Evolutionary conservation across 768 basidiomycete genomes (phyloP).

Genomic region (Boletellus ananiceps): DNA sequence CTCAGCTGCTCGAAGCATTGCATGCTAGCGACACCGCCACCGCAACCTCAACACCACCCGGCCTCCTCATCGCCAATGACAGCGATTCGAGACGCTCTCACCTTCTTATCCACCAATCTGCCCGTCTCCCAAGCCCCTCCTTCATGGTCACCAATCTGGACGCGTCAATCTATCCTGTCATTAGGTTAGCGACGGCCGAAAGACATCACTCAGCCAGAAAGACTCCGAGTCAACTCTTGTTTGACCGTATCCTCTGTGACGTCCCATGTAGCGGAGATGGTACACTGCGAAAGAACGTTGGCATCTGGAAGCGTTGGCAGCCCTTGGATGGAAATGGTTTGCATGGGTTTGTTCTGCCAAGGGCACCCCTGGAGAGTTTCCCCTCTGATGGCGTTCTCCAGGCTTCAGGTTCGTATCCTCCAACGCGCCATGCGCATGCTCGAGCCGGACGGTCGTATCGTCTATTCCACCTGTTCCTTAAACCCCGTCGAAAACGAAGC

Average conservation of each 20-base stretch:
- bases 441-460: conserved; percentile 74
- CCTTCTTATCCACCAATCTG: conserved; percentile 95
- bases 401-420: conserved; percentile 89
- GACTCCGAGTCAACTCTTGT: conserved; percentile 54
- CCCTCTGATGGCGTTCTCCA: conserved; percentile 30
- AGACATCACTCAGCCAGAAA: conserved; percentile 34
- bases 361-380: background rate
- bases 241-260: conserved; percentile 93
- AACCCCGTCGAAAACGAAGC: conserved; percentile 98
- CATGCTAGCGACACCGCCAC: conserved; percentile 72
- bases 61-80: conserved; percentile 93
- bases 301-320: conserved; percentile 93
- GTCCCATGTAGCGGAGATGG: conserved; percentile 99
- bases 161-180: conserved; percentile 77
- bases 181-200: conserved; percentile 34
- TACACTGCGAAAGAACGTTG: conserved; percentile 89
- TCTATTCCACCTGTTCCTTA: conserved; percentile 96
- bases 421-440: conserved; percentile 90
- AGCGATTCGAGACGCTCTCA: conserved; percentile 92
- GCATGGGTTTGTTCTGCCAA: conserved; percentile 56
- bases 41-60: conserved; percentile 66
- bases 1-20: conserved; percentile 92
- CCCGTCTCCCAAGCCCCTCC: conserved; percentile 85
- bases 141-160: conserved; percentile 96
- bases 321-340: conserved; percentile 86